phyloP scores from a whole-genome alignment of 179 eudicot genomes.

The Nepenthes alata region DNA sequence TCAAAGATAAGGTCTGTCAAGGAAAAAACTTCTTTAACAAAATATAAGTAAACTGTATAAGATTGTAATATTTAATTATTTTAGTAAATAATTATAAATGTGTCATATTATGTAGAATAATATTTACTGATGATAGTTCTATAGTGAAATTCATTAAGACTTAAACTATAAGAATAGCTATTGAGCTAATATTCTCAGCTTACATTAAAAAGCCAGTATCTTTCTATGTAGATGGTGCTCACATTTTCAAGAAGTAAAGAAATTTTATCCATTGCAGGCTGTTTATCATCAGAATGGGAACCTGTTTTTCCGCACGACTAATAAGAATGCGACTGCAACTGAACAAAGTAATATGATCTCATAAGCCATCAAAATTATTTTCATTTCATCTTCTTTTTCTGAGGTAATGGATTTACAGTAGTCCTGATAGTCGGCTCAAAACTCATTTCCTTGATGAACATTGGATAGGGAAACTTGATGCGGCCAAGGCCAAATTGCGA shows the following conservation, averaged over 20 bases:
- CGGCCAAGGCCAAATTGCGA: conserved; percentile 31
- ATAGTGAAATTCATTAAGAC: too few species aligned
- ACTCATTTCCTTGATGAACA: conserved; percentile 4
- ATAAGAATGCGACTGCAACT: conserved; percentile 39
- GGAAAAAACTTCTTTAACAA: too few species aligned
- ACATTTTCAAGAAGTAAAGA: neutral
- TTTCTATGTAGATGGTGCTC: neutral
- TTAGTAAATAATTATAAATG: too few species aligned
- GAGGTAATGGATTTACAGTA: neutral
- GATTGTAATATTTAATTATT: too few species aligned
- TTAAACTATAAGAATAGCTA: too few species aligned
- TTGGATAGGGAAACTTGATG: conserved; percentile 41
- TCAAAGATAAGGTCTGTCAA: too few species aligned
- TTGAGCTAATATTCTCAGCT: neutral
- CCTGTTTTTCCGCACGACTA: conserved; percentile 53
- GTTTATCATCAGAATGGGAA: conserved; percentile 62
- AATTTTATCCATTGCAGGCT: conserved; percentile 23
- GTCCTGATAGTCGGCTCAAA: neutral
- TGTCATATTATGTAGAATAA: too few species aligned
- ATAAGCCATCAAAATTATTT: neutral
- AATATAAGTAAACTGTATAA: too few species aligned
- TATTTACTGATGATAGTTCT: too few species aligned
- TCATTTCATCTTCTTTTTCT: neutral
- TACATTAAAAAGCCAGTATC: neutral
- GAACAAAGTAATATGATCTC: conserved; percentile 41